Evolutionary conservation across 2,329 filamentous ascomycete genomes (phyloP).

Genomic region (Fusarium sp.): DNA sequence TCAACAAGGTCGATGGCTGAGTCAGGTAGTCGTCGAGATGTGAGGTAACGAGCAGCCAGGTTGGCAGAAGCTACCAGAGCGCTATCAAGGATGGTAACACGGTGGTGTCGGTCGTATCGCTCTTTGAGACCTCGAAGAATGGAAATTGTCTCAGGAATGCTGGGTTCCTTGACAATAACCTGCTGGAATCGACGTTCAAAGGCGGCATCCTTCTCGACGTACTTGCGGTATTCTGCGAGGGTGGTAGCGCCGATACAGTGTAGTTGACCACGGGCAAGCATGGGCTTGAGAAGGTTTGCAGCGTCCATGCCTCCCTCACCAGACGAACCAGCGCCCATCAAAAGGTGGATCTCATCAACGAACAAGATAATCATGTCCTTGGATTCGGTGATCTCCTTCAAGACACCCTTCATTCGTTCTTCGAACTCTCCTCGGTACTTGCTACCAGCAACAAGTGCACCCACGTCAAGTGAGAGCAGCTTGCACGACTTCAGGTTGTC

Average conservation of each 20-base stretch:
- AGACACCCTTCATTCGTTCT: conserved; percentile 97
- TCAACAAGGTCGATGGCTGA: conserved; percentile 97
- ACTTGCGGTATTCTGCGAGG: conserved; percentile 94
- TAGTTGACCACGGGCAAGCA: conserved; percentile 94
- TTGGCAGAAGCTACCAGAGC: conserved; percentile 93
- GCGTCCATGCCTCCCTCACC: conserved; percentile 99
- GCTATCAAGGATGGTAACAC: conserved; percentile 94
- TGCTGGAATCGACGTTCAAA: conserved; percentile 99
- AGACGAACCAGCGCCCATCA: conserved; percentile 95
- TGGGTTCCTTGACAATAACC: conserved; percentile 94
- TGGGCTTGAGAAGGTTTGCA: conserved; percentile 96
- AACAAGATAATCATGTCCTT: conserved; percentile 98
- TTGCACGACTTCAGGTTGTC: conserved; percentile 95
- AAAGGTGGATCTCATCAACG: conserved; percentile 97
- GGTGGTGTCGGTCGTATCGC: conserved; percentile 97
- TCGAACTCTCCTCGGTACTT: conserved; percentile 99
- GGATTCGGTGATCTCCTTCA: conserved; percentile 95
- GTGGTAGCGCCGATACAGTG: conserved; percentile 99
- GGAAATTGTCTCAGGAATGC: conserved; percentile 89
- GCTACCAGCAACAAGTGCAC: conserved; percentile 93
- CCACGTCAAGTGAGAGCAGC: conserved; percentile 93
- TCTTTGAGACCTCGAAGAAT: conserved; percentile 99
- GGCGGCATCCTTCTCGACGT: conserved; percentile 97
- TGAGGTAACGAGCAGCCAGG: conserved; percentile 92
- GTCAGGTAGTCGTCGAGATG: conserved; percentile 88